These are phyloP conservation scores for Saccharomyces hybrid DNA, from an alignment of 1,139 yeast species.

Conservation along the genomic window DNA sequence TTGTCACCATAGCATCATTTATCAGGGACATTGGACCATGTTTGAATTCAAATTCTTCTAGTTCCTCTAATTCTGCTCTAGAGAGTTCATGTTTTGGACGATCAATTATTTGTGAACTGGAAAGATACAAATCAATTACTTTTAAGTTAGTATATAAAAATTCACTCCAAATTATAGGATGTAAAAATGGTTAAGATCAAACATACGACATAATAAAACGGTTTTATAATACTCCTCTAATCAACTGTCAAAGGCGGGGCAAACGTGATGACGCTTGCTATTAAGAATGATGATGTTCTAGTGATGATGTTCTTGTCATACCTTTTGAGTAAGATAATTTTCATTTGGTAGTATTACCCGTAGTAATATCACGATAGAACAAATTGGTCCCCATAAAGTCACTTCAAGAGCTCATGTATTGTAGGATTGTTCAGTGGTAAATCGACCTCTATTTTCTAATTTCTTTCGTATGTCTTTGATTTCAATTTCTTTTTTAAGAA, in stretches of 20 bases:
- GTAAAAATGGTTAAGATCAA: not conserved
- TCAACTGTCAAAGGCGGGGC: not conserved
- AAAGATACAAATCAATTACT: not conserved
- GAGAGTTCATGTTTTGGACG: conserved; percentile 74
- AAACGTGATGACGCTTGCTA: not conserved
- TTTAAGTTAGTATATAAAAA: not conserved
- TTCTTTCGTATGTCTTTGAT: not conserved
- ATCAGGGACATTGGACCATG: conserved; percentile 89
- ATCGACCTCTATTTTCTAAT: not conserved
- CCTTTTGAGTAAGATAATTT: not conserved
- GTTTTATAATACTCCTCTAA: not conserved
- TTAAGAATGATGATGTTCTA: not conserved
- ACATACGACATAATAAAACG: not conserved
- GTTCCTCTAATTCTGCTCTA: conserved; percentile 65
- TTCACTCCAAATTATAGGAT: not conserved
- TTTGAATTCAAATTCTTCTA: conserved; percentile 84
- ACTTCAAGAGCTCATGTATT: not conserved
- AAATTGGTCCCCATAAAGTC: not conserved
- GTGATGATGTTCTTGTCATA: not conserved
- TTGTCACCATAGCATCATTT: conserved; percentile 68
- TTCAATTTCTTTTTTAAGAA: not conserved
- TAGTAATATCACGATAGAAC: not conserved
- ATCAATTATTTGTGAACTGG: conserved; percentile 57
- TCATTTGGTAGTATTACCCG: not conserved
- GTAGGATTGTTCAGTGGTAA: no score